phyloP scores from a whole-genome alignment of 805 yeast genomes.

The Myxozyma sirexii region DNA sequence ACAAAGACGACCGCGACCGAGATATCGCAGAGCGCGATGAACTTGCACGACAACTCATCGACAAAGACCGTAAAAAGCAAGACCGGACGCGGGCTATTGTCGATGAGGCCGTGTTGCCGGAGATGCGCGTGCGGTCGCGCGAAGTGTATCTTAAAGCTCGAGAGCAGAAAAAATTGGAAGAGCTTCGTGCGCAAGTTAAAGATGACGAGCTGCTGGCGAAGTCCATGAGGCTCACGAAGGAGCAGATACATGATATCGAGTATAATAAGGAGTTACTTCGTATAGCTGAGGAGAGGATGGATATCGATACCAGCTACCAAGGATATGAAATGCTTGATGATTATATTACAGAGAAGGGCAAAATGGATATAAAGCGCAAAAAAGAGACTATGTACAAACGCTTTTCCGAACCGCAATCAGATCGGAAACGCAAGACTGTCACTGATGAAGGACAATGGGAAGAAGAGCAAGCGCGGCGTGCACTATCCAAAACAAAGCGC shows the following conservation, averaged over 20 bases:
- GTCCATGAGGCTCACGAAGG: slow-evolving; percentile 48
- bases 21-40: slow-evolving; percentile 42
- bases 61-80: slow-evolving; percentile 27
- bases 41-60: slow-evolving; percentile 39
- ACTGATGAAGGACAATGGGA: slow-evolving; percentile 54
- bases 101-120: slow-evolving; percentile 38
- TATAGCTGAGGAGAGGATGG: slow-evolving; percentile 48
- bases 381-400: slow-evolving; percentile 52
- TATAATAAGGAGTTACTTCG: slow-evolving; percentile 55
- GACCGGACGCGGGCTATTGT: slow-evolving; percentile 19
- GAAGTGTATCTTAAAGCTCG: slow-evolving; percentile 53
- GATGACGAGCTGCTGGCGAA: slow-evolving; percentile 53
- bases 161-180: slow-evolving; percentile 51
- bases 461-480: slow-evolving; percentile 51
- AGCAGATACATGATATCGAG: slow-evolving; percentile 56
- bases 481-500: slow-evolving; percentile 40
- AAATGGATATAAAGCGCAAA: slow-evolving; percentile 58
- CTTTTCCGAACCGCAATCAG: slow-evolving; percentile 36
- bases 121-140: slow-evolving; percentile 53
- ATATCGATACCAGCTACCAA: slow-evolving; percentile 41
- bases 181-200: slow-evolving; percentile 52
- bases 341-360: slow-evolving; percentile 54
- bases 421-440: slow-evolving; percentile 21
- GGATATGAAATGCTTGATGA: slow-evolving; percentile 63
- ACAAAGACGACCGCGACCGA: slow-evolving; percentile 20